Conservation (phyloP, 257 asterid genomes). For the Parsonsia alboflavescens region DNA sequence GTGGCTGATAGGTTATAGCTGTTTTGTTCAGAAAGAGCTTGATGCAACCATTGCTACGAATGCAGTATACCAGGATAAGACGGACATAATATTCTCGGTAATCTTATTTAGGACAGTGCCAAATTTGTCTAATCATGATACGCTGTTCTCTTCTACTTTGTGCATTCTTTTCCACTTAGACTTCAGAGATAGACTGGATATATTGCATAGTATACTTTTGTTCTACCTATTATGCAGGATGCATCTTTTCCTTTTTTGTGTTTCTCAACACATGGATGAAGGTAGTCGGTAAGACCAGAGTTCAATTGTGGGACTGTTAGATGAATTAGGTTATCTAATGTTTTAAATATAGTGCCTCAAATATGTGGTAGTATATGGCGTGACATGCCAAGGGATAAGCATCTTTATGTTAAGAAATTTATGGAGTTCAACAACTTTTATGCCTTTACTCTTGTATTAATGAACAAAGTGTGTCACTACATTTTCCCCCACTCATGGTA, state of each 20-base stretch:
- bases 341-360: background rate
- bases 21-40: conserved; percentile 91
- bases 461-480: background rate
- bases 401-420: background rate
- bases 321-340: background rate
- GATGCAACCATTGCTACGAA: conserved; percentile 61
- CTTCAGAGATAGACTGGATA: background rate
- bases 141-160: conserved; percentile 1
- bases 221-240: background rate
- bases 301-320: background rate
- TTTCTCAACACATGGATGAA: background rate
- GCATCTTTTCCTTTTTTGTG: background rate
- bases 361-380: background rate
- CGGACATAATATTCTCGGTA: conserved; percentile 95
- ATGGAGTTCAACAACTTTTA: background rate
- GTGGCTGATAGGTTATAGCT: conserved; percentile 80
- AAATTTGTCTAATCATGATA: conserved; percentile 6
- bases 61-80: conserved; percentile 99
- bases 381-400: background rate
- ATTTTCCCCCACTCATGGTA: too few relatives aligned
- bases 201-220: background rate
- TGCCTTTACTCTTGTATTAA: background rate
- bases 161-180: background rate
- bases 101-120: conserved; percentile 24
- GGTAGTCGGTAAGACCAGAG: background rate